Base-by-base conservation (phyloP, 345 rosid genomes). In the Eucalyptus tenuipes region DNA sequence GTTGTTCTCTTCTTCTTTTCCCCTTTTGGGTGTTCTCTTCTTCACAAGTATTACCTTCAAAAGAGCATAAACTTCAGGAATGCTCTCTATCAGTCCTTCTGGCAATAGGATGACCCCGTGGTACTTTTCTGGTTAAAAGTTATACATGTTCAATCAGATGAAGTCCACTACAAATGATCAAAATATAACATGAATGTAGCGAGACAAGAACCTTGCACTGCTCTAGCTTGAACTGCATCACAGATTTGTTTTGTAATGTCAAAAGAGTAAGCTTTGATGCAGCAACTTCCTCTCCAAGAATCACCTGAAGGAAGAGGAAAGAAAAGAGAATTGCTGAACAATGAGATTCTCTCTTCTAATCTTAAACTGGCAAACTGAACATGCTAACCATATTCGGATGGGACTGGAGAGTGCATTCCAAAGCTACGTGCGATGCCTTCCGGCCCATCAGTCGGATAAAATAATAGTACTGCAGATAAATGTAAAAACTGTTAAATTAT, bases 401-500 rank as follows among this genome's bases (percentile, higher is more conserved):
- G 92, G 99, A 97, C 91, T 97, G 99, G 87, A 97, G 98, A 64
- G 99, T 93, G 93, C 99, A 98, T 89, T 98, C 99, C 90, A 98
- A 94, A 40, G 99, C 99, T 87, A 98, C 99, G 90, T 97, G 99
- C 17, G 99, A 98, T 89, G 96, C 97, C 94, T 94, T 97, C 89
- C 99, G 93, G 31, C 99, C 99, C 99, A 98, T 98, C 89, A 98
- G 98, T 85, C 99, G 97, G 89, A 98, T 96, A 90, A 98, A 97
- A 87, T 98, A 98, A 92, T 98, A 98, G 90, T 98, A 98, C 99
- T 98, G 97, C 37, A 90, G 90, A 89, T 75, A 75, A 40, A 75
- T 40, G 84, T 20, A 75, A 24, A 64, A 47, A 89, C 88, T 49
- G 64, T 48, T 49, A 85, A 87, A 18, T 45, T 17, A 85, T 33